Base-by-base conservation (phyloP, 331 rosid species). In the Stylosanthes scabra region DNA sequence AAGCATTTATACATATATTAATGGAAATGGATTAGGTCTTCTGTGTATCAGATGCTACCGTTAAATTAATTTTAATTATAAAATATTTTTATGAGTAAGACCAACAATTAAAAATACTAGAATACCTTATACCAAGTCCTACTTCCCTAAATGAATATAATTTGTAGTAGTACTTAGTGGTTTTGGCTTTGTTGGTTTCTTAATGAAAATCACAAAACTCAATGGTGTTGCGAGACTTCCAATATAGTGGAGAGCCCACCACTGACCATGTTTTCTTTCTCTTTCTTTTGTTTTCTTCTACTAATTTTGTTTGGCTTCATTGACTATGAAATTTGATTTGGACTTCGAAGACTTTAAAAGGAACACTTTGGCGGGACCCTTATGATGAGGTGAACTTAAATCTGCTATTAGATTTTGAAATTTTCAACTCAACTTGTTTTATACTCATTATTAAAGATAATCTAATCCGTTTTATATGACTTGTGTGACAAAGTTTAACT, bases 201-300 rank as follows among this genome's bases (percentile, higher is more conserved):
- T 6, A n/a, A 49, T 74, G 50, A 16, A 56, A 25, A 12, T 64
- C 81, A 74, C 81, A 66, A 79, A 70, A 77, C 68, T 76, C 79
- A 11, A 75, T 71, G 75, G 49, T 37, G 7, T 40, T 75, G 57
- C 20, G 46, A 63, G 64, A 57, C 70, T 80, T 66, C 55, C 76
- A 27, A 83, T 66, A 79, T 11, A 71, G 29, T 75, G 84, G 87
- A 76, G 70, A 63, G 46, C 59, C 87, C 77, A 76, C 75, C 73
- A 62, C 62, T 72, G 68, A 80, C 67, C 60, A 31, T 47, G 64
- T 31, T 66, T 71, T 72, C 74, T 12, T 46, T 41, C 42, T 39
- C 3, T 20, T 39, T 39, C 42, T 39, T 39, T 39, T 39, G 1
- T 39, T 39, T 39, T 62, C 37, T 62, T 14, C 50, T 20, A 12